These are phyloP conservation scores for Fusarium aywerte DNA, from an alignment of 2,329 filamentous ascomycete species.

Conservation along the genomic window DNA sequence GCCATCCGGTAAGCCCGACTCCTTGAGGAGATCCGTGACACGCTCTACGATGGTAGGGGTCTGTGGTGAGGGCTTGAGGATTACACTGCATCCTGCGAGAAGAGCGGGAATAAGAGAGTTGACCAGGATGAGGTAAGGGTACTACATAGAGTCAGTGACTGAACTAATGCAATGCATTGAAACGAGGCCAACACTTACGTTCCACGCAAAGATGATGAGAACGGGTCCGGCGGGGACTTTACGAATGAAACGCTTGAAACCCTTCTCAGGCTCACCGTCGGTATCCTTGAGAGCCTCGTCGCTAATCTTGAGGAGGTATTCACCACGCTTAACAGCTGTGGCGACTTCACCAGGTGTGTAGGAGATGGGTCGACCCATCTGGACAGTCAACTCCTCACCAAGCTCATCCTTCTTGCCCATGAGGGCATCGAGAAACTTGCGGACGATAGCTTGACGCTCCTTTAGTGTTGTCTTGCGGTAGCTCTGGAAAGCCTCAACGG, in stretches of 20 bases:
- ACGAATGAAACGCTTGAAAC: conserved; percentile 90
- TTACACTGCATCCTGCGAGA: conserved; percentile 88
- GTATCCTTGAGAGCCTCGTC: conserved; percentile 82
- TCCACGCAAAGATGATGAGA: conserved; percentile 94
- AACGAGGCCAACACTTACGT: conserved; percentile 67
- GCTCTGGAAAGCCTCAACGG: conserved; percentile 78
- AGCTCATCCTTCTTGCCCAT: conserved; percentile 79
- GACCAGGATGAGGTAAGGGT: conserved; percentile 92
- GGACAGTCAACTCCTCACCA: conserved; percentile 85
- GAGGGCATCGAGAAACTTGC: conserved; percentile 79
- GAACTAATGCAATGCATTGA: neutral
- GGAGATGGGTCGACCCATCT: conserved; percentile 94
- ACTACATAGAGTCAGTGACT: conserved; percentile 63
- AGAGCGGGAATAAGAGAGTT: conserved; percentile 95
- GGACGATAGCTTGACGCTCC: conserved; percentile 82
- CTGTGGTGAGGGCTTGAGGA: conserved; percentile 94
- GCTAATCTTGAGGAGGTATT: conserved; percentile 87
- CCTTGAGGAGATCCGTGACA: conserved; percentile 77
- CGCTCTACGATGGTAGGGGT: conserved; percentile 93
- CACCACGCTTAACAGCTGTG: conserved; percentile 85
- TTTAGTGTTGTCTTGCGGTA: conserved; percentile 80
- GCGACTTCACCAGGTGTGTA: conserved; percentile 85
- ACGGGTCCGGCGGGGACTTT: conserved; percentile 90
- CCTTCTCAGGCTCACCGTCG: conserved; percentile 82
- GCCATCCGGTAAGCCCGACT: conserved; percentile 83